Base-by-base conservation (phyloP, 768 basidiomycete species). In the Boletus edulis region DNA sequence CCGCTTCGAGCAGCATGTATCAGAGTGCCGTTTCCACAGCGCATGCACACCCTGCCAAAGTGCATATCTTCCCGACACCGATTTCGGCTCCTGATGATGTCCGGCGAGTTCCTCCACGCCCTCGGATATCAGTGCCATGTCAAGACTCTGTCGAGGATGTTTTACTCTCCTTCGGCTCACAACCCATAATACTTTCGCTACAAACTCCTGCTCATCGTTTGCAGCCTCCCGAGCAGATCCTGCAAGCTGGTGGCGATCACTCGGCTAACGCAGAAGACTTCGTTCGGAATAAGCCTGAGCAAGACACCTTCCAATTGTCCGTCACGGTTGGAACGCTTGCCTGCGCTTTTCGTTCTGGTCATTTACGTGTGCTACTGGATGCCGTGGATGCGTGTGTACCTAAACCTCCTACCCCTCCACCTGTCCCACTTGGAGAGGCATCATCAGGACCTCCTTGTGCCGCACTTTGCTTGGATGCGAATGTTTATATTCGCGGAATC, bases 1-100 rank as follows among this genome's bases (percentile, higher is more conserved):
- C 85, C 18, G 71, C 79, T 46, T 69, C 78, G 6, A 82, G 82
- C 61, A 91, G 85, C 71, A 82, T 93, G 78, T 94, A 92, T 66
- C 81, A 87, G 60, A 93, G 90, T 61, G 87, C 87, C 5, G 60
- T 87, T 20, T 86, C 86, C 11, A 58, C 63, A 17, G 35, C 46
- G 45, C 44, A 62, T 31, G 24, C 35, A 27, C 54, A 49, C 34
- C 42, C 49, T 10, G 18, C 27, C 11, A 24, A 52, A 45, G 14
- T 13, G 40, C 52, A 54, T 45, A 8, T 40, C 17, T 27, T 46
- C 34, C 47, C 52, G 22, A 32, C 41, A 4, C 43, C 46, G 8
- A n/a, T 15, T 40, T 43, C 44, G 12, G 12, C 14, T 41, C 11
- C 44, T 39, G 46, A 54, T 35, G 49, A 20, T 31, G 15, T 37